Evolutionary conservation across 2,329 filamentous ascomycete genomes (phyloP), one percentile per base, ranked within the genome.

Genomic region (Fusarium nelsonii): DNA sequence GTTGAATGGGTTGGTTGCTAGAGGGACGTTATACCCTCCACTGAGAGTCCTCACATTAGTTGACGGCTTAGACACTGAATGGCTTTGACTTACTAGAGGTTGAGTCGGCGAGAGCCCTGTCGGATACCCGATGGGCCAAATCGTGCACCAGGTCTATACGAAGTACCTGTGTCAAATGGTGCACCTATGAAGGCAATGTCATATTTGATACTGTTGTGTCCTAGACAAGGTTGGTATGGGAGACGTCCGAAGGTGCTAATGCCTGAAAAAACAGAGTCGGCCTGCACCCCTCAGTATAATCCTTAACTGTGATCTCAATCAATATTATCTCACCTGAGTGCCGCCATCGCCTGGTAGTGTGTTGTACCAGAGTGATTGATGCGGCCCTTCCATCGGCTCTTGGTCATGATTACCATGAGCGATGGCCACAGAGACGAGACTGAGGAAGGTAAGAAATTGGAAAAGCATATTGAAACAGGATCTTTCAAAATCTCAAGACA

Each of bases 151-250:
- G 92, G 93, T 52, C 92, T 84, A 80, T 97, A 97, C 0, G 92
- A 94, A 28, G 92, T 96, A 53, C 92, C 92, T 1, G 93, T 95
- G 77, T 97, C 93, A 72, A 96, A 96, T 0, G 93, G 92, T 40
- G 92, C 92, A 43, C 91, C 92, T 51, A 96, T 87, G 78, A 97
- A 96, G 2, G 93, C 93, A 79, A 97, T 94, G 70, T 97, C 93
- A 73, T 91, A 97, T 74, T 90, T 88, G 69, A 91, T 89, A 28
- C 88, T 85, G 40, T 88, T 84, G 65, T 86, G 90, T n/a, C 87
- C 83, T 6, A 97, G 83, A 77, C 93, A 97, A 4, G 92, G 91
- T 60, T 86, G 87, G 80, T 97, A 96, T 8, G 90, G 89, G 41
- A 96, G 82, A 51, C 92, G 89, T 12, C 92, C 93, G 76, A 96